Conservation (phyloP, 2,329 filamentous ascomycete species). For the Fusarium phyllophilum region DNA sequence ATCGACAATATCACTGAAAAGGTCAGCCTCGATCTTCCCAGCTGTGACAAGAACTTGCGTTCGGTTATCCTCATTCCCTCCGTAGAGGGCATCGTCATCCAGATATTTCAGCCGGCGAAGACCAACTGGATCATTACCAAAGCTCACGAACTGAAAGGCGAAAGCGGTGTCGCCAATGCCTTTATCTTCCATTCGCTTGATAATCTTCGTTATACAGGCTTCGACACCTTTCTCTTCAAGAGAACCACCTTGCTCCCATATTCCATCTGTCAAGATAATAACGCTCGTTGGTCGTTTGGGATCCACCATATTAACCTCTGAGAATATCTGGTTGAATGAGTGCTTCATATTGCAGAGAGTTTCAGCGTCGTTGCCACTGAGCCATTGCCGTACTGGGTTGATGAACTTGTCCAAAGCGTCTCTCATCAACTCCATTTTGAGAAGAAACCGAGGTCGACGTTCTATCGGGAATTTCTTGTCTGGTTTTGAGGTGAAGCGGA, state of each 20-base stretch:
- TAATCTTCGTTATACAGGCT: neutral
- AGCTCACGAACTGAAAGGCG: conserved; percentile 27
- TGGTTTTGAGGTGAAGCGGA: conserved; percentile 19
- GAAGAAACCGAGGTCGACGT: neutral
- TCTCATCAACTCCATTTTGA: neutral
- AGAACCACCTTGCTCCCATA: neutral
- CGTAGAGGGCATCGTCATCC: conserved; percentile 3
- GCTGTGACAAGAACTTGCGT: neutral
- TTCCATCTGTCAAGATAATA: conserved; percentile 16
- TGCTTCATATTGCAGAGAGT: conserved; percentile 18
- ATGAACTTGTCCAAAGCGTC: neutral
- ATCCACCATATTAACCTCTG: neutral
- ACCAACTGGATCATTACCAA: conserved; percentile 13
- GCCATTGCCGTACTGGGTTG: neutral
- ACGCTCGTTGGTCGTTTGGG: conserved; percentile 4
- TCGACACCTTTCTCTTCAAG: neutral
- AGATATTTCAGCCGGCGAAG: conserved; percentile 7
- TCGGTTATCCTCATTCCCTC: neutral
- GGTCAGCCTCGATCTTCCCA: neutral
- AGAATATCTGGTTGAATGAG: neutral
- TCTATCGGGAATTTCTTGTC: neutral
- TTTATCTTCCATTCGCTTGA: neutral
- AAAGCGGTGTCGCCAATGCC: neutral
- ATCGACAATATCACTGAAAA: conserved; percentile 19
- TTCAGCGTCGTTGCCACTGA: neutral